Conservation (phyloP, 169 alveolate species). For the Plasmodium blacklocki region DNA sequence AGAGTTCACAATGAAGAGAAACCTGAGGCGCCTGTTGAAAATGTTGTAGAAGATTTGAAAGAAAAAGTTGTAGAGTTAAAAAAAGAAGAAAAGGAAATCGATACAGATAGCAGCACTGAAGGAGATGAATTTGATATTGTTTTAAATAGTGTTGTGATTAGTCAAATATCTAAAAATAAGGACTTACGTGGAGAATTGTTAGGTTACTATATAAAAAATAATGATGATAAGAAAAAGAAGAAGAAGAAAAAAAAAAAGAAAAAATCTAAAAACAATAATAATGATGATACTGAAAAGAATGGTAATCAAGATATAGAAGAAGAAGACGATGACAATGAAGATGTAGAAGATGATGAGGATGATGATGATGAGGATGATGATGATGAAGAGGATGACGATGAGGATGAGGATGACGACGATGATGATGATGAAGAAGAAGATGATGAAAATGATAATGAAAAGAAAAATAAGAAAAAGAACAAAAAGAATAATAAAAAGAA, state of each 20-base stretch:
- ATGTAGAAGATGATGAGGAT: background rate
- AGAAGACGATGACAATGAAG: background rate
- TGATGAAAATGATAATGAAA: background rate
- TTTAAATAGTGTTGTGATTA: slow-evolving; percentile 63
- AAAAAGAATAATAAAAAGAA: slow-evolving; percentile 29
- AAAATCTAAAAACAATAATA: slow-evolving; percentile 10
- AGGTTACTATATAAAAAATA: slow-evolving; percentile 64
- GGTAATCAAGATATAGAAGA: background rate
- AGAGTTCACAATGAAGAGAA: slow-evolving; percentile 42
- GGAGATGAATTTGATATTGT: slow-evolving; percentile 76
- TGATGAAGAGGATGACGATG: slow-evolving; percentile 5
- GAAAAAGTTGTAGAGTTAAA: slow-evolving; percentile 28
- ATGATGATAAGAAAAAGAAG: slow-evolving; percentile 30
- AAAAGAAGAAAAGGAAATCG: slow-evolving; percentile 26
- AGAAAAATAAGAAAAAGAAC: background rate
- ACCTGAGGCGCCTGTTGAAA: slow-evolving; percentile 29
- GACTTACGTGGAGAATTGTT: slow-evolving; percentile 74
- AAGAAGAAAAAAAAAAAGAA: slow-evolving; percentile 45
- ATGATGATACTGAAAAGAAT: slow-evolving; percentile 12
- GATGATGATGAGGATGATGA: background rate
- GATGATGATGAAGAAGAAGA: slow-evolving; percentile 21
- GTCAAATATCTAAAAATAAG: slow-evolving; percentile 59
- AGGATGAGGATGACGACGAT: slow-evolving; percentile 21
- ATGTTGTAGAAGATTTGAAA: slow-evolving; percentile 6
- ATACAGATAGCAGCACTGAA: slow-evolving; percentile 38